A percentile compares a stretch with the other conserved stretches of the same genome.
phyloP scores from a whole-genome alignment of 257 asterid genomes.

The Solanum dulcamara region DNA sequence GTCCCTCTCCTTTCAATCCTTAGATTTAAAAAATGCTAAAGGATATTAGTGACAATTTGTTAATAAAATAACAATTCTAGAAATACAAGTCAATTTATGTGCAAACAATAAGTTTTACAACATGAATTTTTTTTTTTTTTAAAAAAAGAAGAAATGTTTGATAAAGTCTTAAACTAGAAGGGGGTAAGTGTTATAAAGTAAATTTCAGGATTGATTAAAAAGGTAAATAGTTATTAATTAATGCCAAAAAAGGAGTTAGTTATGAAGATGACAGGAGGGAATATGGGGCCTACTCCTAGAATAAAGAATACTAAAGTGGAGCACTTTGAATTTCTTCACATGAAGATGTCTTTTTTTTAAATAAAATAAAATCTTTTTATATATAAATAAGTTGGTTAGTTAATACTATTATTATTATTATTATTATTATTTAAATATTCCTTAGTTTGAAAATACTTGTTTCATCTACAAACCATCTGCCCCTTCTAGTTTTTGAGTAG shows the following conservation, averaged over 20 bases:
- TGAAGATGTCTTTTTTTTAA: background rate
- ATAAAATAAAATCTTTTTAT: background rate
- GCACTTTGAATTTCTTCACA: background rate
- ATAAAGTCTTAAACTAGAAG: background rate
- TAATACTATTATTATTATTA: background rate
- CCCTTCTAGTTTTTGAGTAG: background rate
- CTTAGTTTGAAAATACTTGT: background rate
- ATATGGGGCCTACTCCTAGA: background rate
- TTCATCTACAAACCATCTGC: background rate
- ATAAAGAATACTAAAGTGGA: background rate
- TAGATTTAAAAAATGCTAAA: background rate
- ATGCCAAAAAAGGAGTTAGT: background rate
- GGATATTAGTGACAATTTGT: background rate
- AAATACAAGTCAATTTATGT: background rate
- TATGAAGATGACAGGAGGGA: background rate
- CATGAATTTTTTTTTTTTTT: no score
- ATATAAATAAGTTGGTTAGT: background rate
- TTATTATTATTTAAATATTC: background rate
- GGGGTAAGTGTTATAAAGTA: background rate
- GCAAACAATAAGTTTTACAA: background rate
- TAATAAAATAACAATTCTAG: background rate
- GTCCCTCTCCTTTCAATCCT: background rate
- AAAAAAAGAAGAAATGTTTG: background rate
- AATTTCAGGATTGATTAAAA: background rate
- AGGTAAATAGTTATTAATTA: background rate